phyloP scores from a whole-genome alignment of 495 filamentous ascomycete genomes.

The Hypomontagnella submonticulosa region DNA sequence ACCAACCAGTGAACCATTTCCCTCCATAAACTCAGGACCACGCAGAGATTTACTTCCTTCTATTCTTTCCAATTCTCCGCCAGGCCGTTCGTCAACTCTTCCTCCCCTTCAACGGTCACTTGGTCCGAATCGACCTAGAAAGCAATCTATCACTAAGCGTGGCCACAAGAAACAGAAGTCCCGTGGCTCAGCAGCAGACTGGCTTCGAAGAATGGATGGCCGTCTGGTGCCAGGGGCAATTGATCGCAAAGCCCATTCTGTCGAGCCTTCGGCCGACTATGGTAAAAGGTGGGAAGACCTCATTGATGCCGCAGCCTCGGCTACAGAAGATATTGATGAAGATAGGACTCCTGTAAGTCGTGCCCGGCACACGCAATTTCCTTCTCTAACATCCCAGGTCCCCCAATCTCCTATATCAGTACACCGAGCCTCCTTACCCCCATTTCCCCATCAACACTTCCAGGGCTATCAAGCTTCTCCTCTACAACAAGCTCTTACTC shows the following conservation, averaged over 20 bases:
- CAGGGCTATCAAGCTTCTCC: conserved; percentile 87
- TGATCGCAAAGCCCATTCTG: conserved; percentile 84
- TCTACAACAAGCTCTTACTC: conserved; percentile 85
- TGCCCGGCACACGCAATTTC: conserved; percentile 47
- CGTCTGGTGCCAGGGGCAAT: conserved; percentile 73
- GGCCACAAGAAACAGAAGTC: conserved; percentile 82
- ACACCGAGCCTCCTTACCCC: conserved; percentile 82
- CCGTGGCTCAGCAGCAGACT: conserved; percentile 63
- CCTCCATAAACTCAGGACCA: conserved; percentile 67
- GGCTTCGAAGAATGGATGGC: conserved; percentile 61
- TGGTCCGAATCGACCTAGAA: conserved; percentile 75
- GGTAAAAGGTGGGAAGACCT: conserved; percentile 95
- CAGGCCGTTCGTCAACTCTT: conserved; percentile 85
- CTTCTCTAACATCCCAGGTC: conserved; percentile 64
- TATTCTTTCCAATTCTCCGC: conserved; percentile 81
- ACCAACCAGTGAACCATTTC: conserved; percentile 75
- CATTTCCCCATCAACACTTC: conserved; percentile 68
- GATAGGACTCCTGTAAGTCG: conserved; percentile 81
- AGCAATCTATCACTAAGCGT: conserved; percentile 83
- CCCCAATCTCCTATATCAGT: conserved; percentile 73
- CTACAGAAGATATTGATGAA: conserved; percentile 89
- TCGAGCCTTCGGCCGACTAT: conserved; percentile 80
- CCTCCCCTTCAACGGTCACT: conserved; percentile 77
- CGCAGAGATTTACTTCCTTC: conserved; percentile 80
- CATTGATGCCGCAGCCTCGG: conserved; percentile 89